These are phyloP conservation scores for Jaapia argillacea DNA, from an alignment of 768 basidiomycete species.

Conservation along the genomic window DNA sequence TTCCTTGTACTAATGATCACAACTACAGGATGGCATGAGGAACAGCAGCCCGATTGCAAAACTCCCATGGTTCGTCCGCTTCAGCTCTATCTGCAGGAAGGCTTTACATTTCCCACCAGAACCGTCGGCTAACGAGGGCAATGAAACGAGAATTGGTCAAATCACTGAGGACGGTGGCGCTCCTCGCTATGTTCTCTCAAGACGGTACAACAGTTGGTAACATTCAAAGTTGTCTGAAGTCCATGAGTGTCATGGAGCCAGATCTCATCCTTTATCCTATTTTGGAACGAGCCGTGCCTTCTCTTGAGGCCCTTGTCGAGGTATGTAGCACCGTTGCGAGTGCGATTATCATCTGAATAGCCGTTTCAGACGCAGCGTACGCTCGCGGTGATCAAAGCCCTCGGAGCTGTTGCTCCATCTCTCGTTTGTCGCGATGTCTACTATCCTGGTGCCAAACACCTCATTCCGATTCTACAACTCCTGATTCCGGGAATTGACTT, in stretches of 20 bases:
- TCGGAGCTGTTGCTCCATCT: constrained; percentile 72
- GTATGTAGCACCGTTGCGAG: constrained; percentile 20
- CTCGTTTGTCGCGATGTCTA: constrained; percentile 74
- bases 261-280: constrained; percentile 77
- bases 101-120: constrained; percentile 21
- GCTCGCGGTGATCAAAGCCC: constrained; percentile 75
- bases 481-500: constrained; percentile 84
- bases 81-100: no score
- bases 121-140: constrained; percentile 63
- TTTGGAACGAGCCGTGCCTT: constrained; percentile 75
- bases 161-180: constrained; percentile 67
- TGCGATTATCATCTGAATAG: constrained; percentile 2
- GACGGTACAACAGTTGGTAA: constrained; percentile 65
- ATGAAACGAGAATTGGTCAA: constrained; percentile 85
- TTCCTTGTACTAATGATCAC: constrained; percentile 2
- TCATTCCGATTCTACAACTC: constrained; percentile 71
- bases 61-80: constrained; percentile 46
- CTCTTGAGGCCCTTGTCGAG: constrained; percentile 83
- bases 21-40: constrained; percentile 64
- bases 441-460: constrained; percentile 73
- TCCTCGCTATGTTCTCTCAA: constrained; percentile 88
- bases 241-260: constrained; percentile 77
- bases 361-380: constrained; percentile 68
- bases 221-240: constrained; percentile 73
- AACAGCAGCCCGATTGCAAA: constrained; percentile 68